phyloP scores from a whole-genome alignment of 78 protist species.

The Dictyostelium citrinum region DNA sequence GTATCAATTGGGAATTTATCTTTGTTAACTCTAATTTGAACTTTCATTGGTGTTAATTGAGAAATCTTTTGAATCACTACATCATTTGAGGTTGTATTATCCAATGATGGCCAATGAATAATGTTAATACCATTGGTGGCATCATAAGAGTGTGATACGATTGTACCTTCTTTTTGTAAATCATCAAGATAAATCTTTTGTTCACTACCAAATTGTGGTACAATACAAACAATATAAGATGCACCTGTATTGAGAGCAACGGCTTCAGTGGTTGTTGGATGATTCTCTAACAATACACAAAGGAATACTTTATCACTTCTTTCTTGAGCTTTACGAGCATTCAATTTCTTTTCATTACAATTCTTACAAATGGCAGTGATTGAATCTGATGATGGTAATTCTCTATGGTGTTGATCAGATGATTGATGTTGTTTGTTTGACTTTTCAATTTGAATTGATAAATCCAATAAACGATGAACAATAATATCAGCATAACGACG shows the following conservation, averaged over 20 bases:
- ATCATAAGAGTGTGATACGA: background rate
- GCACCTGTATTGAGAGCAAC: conserved; percentile 25
- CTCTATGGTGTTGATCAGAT: background rate
- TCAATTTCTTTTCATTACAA: conserved; percentile 85
- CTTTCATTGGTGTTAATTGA: conserved; percentile 19
- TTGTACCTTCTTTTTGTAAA: background rate
- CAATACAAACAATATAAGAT: background rate
- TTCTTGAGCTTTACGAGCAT: conserved; percentile 84
- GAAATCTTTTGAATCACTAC: background rate
- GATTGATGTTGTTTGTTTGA: background rate
- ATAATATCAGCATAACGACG: conserved; percentile 94
- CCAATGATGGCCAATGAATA: conserved; percentile 33
- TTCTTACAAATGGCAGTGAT: conserved; percentile 6
- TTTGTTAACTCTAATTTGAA: conserved; percentile 40
- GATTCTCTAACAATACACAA: conserved; percentile 49
- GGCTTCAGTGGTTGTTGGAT: conserved; percentile 9
- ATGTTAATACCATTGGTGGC: background rate
- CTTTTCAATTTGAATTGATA: conserved; percentile 27
- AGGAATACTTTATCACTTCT: conserved; percentile 59
- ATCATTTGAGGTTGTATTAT: too few relatives aligned
- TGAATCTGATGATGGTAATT: conserved; percentile 27
- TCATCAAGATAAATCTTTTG: conserved; percentile 52
- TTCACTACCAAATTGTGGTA: conserved; percentile 60
- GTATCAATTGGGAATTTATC: conserved; percentile 75
- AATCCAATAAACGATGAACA: conserved; percentile 92